phyloP scores from a whole-genome alignment of 1,284 basidiomycete genomes.

The Ustilago shanxiensis region DNA sequence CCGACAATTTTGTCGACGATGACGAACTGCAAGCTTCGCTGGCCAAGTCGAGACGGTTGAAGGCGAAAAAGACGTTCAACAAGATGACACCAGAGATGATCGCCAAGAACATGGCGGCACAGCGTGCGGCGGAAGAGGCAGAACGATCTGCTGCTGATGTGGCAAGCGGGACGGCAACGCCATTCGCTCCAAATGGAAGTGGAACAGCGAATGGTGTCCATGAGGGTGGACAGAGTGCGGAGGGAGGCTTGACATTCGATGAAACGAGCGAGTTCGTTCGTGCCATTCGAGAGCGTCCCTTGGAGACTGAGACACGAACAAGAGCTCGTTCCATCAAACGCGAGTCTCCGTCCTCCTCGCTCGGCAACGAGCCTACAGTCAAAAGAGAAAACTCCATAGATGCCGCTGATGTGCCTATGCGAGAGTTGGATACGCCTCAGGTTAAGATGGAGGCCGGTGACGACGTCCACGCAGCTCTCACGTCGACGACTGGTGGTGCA shows the following conservation, averaged over 20 bases:
- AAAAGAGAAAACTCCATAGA: constrained; percentile 70
- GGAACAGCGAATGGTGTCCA: not conserved
- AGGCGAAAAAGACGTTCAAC: constrained; percentile 79
- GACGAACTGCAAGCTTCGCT: constrained; percentile 96
- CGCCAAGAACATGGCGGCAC: constrained; percentile 78
- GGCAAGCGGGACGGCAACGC: constrained; percentile 8
- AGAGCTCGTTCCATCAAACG: constrained; percentile 24
- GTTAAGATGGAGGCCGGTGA: constrained; percentile 74
- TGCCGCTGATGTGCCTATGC: constrained; percentile 55
- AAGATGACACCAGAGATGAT: constrained; percentile 87
- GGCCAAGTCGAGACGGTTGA: constrained; percentile 84
- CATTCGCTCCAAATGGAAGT: constrained; percentile 6
- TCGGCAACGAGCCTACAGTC: constrained; percentile 70
- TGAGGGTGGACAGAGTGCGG: constrained; percentile 15
- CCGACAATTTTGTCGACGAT: constrained; percentile 88
- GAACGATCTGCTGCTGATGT: constrained; percentile 71
- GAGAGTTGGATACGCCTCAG: constrained; percentile 10
- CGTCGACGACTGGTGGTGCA: constrained; percentile 65
- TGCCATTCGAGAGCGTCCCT: constrained; percentile 77
- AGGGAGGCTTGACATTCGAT: constrained; percentile 81
- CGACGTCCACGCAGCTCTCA: constrained; percentile 11
- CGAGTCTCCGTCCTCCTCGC: constrained; percentile 58
- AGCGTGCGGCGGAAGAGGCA: constrained; percentile 76
- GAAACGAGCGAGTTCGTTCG: constrained; percentile 97
- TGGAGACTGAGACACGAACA: constrained; percentile 71